Evolutionary conservation across 306 rosid species (phyloP).

Genomic region (barrel medic (Medicago truncatula)): MtrunA17r5.0-ANR NC_053045.1:46969001-46969500

Average conservation of each 20-base stretch:
- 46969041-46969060: slow-evolving; percentile 19
- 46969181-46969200: slow-evolving; percentile 23
- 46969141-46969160: slow-evolving; percentile 26
- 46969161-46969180: slow-evolving; percentile 2
- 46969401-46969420: no score
- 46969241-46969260: slow-evolving; percentile 90
- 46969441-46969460: neutral
- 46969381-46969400: no score
- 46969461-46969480: neutral
- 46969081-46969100: slow-evolving; percentile 22
- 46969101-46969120: slow-evolving; percentile 36
- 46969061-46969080: slow-evolving; percentile 31
- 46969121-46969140: slow-evolving; percentile 16
- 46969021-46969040: slow-evolving; percentile 2
- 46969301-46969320: slow-evolving; percentile 74
- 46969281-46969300: slow-evolving; percentile 96
- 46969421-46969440: neutral
- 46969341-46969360: slow-evolving; percentile 30
- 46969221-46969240: slow-evolving; percentile 98
- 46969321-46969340: slow-evolving; percentile 56
- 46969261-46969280: slow-evolving; percentile 94
- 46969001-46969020: slow-evolving; percentile 10
- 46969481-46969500: no score
- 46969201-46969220: slow-evolving; percentile 83
- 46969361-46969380: neutral